A percentile compares a stretch with the other conserved stretches of the same genome.
These are phyloP conservation scores for Peronosclerospora sorghi DNA, from an alignment of 352 stramenopile species.

Conservation along the genomic window DNA sequence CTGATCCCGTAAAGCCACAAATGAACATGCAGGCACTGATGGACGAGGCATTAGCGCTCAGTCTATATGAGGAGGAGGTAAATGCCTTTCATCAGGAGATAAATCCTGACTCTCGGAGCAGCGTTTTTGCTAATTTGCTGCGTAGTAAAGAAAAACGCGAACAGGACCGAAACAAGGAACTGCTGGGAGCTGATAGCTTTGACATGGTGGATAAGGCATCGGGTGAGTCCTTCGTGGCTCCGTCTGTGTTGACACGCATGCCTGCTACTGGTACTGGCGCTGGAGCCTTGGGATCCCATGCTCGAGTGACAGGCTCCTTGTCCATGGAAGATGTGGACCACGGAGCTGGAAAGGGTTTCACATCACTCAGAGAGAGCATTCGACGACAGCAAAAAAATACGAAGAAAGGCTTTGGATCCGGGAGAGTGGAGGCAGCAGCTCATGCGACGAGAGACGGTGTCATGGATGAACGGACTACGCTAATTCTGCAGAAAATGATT, in stretches of 20 bases:
- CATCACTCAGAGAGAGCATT: conserved; percentile 42
- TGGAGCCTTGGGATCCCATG: conserved; percentile 9
- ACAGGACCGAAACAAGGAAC: conserved; percentile 20
- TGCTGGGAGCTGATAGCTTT: conserved; percentile 36
- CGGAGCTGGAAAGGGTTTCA: conserved; percentile 40
- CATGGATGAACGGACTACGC: conserved; percentile 61
- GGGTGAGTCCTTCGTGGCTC: conserved; percentile 3
- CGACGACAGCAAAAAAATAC: conserved; percentile 42
- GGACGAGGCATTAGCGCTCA: conserved; percentile 51
- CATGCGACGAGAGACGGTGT: conserved; percentile 63
- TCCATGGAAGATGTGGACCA: conserved; percentile 31
- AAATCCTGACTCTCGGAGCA: conserved; percentile 27
- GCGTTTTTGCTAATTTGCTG: conserved; percentile 26
- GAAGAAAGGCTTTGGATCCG: conserved; percentile 38
- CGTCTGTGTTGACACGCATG: conserved; percentile 17
- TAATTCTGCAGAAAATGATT: conserved; percentile 67
- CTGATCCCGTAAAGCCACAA: conserved; percentile 10
- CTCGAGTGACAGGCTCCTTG: conserved; percentile 17
- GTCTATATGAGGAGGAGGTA: conserved; percentile 55
- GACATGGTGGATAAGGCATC: conserved; percentile 6
- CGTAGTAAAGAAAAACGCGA: conserved; percentile 24
- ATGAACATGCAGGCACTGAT: conserved; percentile 54
- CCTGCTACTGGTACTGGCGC: conserved; percentile 8
- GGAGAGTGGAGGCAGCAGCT: conserved; percentile 34
- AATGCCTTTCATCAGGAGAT: conserved; percentile 25